Base-by-base conservation (phyloP, 768 basidiomycete species). In the Psilocybe cubensis region DNA sequence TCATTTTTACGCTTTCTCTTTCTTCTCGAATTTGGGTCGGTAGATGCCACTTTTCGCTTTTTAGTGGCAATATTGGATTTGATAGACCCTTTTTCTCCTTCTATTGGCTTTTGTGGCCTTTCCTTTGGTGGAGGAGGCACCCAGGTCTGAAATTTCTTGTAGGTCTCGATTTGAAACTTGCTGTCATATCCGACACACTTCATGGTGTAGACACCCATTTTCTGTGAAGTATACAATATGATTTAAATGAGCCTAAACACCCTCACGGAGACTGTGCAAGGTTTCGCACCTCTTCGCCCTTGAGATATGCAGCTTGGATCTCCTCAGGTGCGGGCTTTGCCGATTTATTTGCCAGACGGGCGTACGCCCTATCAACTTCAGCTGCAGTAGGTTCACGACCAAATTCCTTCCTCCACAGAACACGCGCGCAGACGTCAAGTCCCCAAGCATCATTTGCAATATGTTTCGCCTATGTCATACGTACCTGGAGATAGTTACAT, bases 371-470 rank as follows among this genome's bases (percentile, higher is more conserved):
- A 4, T 65, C 21, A 0, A 67, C 54, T 35, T 77, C 72, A 14
- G 61, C 59, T 1, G 42, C 41, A 0, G 74, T 72, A 4, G 68
- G 70, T 18, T 67, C 58, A 0, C 70, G 64, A 2, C 58, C 62
- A 0, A 70, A 50, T 12, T 52, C 57, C 23, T 52, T 65, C 5
- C 76, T 69, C 14, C 71, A 62, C 3, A 56, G 57, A 18, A 76
- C 65, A 4, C 72, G 68, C n/a, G 66, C 66, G 14, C 70, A 56
- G 0, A 67, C 56, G 1, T 27, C 7, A 7, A 12, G 43, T 4
- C 72, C 75, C 75, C 74, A 77, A 0, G 40, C 53, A 42, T 67
- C 65, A 8, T 44, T 55, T 10, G 59, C 58, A n/a, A 74, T 69
- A 12, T 65, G 58, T 7, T 57, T 57, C 0, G 68, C 66, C 76